Base-by-base conservation (phyloP, 768 basidiomycete species). In the Naematelia aurantialba region DNA sequence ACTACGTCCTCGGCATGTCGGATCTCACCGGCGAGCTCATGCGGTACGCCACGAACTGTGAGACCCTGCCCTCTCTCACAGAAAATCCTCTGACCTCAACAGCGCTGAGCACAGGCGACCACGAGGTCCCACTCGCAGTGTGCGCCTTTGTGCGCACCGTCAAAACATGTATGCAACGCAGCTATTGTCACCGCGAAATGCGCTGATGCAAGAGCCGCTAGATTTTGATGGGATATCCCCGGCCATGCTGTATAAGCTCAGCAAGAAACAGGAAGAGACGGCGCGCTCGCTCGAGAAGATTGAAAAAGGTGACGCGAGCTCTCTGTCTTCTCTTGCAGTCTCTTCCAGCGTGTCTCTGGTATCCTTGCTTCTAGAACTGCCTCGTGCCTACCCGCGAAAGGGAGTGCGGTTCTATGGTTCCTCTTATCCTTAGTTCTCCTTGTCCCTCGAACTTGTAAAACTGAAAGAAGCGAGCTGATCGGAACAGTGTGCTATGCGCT, bases 1-100 rank as follows among this genome's bases (percentile, higher is more conserved):
- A 98, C 72, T 98, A 96, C 72, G 80, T 97, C 13, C 83, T 97
- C 2, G 96, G 96, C 4, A 78, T 98, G 26, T 89, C 90, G 5
- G 96, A 99, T 77, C 82, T 99, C 21, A 96, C 91, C 0, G 96
- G 96, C 45, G 96, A 99, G 78, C 83, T 98, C 24, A 97, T 98
- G 96, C 84, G 94, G 30, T 88, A 87, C 63, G 91, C 91, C 11
- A 94, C 97, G 60, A 89, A 90, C 47, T 84, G 88, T 47, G 84
- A 49, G 72, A 50, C 22, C 11, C 3, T 24, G 14, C 4, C 21
- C 42, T 12, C 11, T 29, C 11, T 45, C 29, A 27, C n/a, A n/a
- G n/a, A n/a, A n/a, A n/a, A n/a, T n/a, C n/a, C n/a, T n/a, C 62
- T 61, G 59, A 56, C 12, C 14, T 24, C 12, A 13, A n/a, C 34